Percentiles rank a stretch among this genome's conserved stretches.
Evolutionary conservation across 2,329 filamentous ascomycete species (phyloP).

Genomic region (Colletotrichum australisinense): DNA sequence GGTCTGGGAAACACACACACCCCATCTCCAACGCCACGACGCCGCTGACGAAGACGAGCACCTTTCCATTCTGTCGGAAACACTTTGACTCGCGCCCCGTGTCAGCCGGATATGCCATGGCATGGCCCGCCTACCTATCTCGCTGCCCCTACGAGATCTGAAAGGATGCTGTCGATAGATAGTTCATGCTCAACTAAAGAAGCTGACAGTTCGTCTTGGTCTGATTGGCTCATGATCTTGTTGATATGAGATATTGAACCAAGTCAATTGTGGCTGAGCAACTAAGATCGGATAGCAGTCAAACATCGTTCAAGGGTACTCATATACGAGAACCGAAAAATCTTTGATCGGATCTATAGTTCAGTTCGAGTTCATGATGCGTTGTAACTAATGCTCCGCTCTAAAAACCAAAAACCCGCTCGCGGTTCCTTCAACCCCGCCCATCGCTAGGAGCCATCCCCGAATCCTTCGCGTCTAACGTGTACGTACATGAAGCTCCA

Average conservation of each 20-base stretch:
- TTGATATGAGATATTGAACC: too few species aligned
- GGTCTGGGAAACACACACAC: not conserved
- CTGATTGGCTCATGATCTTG: too few species aligned
- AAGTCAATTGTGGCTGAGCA: not conserved
- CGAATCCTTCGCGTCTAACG: not conserved
- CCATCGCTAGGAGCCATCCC: not conserved
- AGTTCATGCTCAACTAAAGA: too few species aligned
- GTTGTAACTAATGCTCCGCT: conserved; percentile 13
- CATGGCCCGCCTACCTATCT: too few species aligned
- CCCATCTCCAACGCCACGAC: not conserved
- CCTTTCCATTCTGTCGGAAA: not conserved
- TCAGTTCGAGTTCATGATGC: not conserved
- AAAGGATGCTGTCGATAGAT: too few species aligned
- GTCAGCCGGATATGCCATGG: conserved; percentile 7
- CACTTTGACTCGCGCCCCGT: conserved; percentile 20
- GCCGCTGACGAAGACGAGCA: not conserved
- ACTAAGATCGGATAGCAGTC: not conserved
- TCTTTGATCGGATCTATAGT: not conserved
- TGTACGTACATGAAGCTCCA: not conserved
- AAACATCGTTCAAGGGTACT: not conserved
- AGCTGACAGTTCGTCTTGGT: too few species aligned
- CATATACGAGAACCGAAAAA: not conserved
- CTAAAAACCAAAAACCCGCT: not conserved
- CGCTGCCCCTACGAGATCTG: too few species aligned
- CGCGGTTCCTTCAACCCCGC: not conserved